Percentiles rank a stretch among this genome's conserved stretches.
Evolutionary conservation across 176 grass and related monocot genomes (phyloP).

Genomic region (Dendrocalamus sinicus): DNA sequence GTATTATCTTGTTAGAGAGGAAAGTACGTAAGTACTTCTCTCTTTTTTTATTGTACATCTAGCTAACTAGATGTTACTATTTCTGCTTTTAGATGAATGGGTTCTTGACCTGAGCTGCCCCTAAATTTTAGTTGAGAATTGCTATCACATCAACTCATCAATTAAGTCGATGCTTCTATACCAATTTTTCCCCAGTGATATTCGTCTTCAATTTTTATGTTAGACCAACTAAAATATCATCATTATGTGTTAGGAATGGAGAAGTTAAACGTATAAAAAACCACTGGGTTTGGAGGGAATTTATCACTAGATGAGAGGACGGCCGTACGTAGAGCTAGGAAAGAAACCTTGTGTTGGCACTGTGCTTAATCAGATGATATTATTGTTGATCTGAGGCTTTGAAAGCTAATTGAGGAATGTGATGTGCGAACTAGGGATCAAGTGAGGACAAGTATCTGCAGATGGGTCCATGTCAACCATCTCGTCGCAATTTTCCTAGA

Average conservation of each 20-base stretch:
- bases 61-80: not conserved
- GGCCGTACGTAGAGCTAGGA: not conserved
- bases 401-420: conserved; percentile 1
- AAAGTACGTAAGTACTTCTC: too few relatives aligned
- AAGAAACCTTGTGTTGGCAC: not conserved
- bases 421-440: conserved; percentile 3
- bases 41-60: not conserved
- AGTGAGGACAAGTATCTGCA: conserved; percentile 3
- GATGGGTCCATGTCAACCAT: conserved; percentile 7
- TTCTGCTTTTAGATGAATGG: not conserved
- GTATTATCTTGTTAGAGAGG: too few relatives aligned
- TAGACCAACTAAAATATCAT: not conserved
- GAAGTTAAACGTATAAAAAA: not conserved
- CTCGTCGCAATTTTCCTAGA: not conserved
- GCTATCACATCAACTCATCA: not conserved
- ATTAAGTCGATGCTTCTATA: not conserved
- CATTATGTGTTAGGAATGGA: conserved; percentile 22
- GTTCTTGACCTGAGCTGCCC: not conserved
- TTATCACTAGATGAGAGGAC: not conserved
- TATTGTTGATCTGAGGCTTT: not conserved
- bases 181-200: conserved; percentile 7
- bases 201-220: not conserved
- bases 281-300: not conserved
- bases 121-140: not conserved
- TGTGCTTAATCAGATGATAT: conserved; percentile 14